Evolutionary conservation across 306 rosid species (phyloP).

Genomic region (Elaeagnus macrophylla): DNA sequence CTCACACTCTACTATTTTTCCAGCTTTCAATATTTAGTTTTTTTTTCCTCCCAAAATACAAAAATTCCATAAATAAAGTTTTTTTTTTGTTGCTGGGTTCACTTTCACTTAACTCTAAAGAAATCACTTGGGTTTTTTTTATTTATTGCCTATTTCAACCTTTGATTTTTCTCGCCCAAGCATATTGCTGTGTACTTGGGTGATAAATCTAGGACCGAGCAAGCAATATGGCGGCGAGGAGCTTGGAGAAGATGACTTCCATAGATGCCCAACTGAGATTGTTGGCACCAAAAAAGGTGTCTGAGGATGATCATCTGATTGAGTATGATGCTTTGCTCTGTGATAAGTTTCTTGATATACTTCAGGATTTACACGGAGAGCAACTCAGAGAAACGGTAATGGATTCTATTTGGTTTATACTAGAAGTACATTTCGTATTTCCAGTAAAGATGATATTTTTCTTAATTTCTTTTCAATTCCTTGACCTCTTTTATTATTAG

Average conservation of each 20-base stretch:
- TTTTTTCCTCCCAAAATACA: no score
- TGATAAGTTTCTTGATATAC: constrained; percentile 93
- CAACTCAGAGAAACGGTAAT: constrained; percentile 85
- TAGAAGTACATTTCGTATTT: neutral
- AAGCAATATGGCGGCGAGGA: constrained; percentile 39
- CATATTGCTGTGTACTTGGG: neutral
- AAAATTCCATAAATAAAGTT: neutral
- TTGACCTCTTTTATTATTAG: no score
- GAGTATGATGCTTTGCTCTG: constrained; percentile 89
- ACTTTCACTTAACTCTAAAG: neutral
- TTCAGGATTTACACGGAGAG: constrained; percentile 95
- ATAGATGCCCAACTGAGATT: constrained; percentile 90
- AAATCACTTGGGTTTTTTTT: neutral
- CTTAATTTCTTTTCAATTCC: no score
- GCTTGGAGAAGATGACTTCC: constrained; percentile 92
- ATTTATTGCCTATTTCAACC: neutral
- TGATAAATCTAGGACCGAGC: no score
- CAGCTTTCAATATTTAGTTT: neutral
- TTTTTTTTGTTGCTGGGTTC: neutral
- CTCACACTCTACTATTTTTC: neutral
- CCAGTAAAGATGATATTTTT: no score
- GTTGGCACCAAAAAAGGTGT: constrained; percentile 80
- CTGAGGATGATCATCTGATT: constrained; percentile 91
- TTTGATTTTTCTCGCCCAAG: neutral
- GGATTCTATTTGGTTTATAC: neutral